Evolutionary conservation across 1,284 basidiomycete genomes (phyloP).

Genomic region (Xerocomus amazonicus): DNA sequence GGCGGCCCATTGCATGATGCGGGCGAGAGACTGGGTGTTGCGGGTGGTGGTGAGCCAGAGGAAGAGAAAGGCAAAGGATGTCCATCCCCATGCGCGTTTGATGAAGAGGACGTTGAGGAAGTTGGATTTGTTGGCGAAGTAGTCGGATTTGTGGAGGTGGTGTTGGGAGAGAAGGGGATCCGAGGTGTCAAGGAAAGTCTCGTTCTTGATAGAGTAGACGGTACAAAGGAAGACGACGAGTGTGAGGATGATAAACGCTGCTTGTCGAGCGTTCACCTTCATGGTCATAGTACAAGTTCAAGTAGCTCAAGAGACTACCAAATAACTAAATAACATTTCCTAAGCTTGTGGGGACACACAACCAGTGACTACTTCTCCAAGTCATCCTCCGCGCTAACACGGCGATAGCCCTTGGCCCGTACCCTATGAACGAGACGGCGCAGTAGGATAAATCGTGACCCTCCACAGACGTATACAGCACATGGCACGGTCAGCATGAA

Average conservation of each 20-base stretch:
- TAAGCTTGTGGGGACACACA: background rate
- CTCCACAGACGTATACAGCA: conserved; percentile 59
- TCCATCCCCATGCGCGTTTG: conserved; percentile 93
- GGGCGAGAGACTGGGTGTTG: conserved; percentile 40
- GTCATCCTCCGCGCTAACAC: conserved; percentile 45
- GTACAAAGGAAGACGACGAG: conserved; percentile 49
- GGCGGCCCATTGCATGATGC: conserved; percentile 54
- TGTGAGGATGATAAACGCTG: conserved; percentile 30
- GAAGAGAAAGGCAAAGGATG: conserved; percentile 62
- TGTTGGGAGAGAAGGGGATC: conserved; percentile 69
- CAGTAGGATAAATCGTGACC: conserved; percentile 37
- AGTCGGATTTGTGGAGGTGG: conserved; percentile 59
- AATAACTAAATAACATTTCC: too few relatives aligned
- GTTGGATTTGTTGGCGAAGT: conserved; percentile 83
- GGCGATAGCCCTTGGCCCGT: conserved; percentile 41
- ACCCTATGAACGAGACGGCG: conserved; percentile 38
- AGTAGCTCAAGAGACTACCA: background rate
- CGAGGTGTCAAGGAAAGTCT: conserved; percentile 66
- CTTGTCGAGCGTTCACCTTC: conserved; percentile 21
- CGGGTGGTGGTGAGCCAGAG: conserved; percentile 54
- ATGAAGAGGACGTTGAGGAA: conserved; percentile 84
- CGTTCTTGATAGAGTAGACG: conserved; percentile 47
- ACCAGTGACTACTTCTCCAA: conserved; percentile 44
- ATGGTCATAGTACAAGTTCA: conserved; percentile 20
- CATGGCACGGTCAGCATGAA: conserved; percentile 45